Conservation (phyloP, 768 basidiomycete genomes). For the Agaricus blazei region DNA sequence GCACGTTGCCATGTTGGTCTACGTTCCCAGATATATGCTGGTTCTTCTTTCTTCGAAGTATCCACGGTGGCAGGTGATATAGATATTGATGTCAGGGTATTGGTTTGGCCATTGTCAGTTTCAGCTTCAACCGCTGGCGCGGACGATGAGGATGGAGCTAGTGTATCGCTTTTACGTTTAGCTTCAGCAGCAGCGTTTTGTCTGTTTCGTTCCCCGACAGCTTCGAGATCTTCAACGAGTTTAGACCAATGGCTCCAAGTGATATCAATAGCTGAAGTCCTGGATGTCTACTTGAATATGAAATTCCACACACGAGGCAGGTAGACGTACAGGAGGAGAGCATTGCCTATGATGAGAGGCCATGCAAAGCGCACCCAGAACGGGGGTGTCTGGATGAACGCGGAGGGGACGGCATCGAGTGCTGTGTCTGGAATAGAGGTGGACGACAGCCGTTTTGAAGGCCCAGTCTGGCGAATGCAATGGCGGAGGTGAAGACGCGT, state of each 20-base stretch:
- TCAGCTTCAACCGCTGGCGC: too few species aligned
- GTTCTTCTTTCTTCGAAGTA: neutral
- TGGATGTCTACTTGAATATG: slow-evolving; percentile 4
- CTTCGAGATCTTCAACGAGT: slow-evolving; percentile 19
- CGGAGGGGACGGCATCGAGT: neutral
- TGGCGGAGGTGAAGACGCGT: too few species aligned
- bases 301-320: neutral
- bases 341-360: slow-evolving; percentile 9
- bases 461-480: neutral
- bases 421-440: neutral
- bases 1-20: slow-evolving; percentile 31
- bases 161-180: neutral
- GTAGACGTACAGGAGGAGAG: slow-evolving; percentile 3
- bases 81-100: too few species aligned
- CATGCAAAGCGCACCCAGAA: slow-evolving; percentile 8
- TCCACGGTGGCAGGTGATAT: too few species aligned
- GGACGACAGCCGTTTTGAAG: neutral
- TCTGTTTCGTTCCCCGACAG: slow-evolving; percentile 14
- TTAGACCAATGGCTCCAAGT: slow-evolving; percentile 30
- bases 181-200: neutral
- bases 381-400: slow-evolving; percentile 1
- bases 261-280: slow-evolving; percentile 26
- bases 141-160: too few species aligned
- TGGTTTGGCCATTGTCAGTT: too few species aligned
- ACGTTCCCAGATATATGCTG: slow-evolving; percentile 17